These are phyloP conservation scores for Capsicum chinense DNA, from an alignment of 257 asterid genomes.

Conservation along the genomic window DNA sequence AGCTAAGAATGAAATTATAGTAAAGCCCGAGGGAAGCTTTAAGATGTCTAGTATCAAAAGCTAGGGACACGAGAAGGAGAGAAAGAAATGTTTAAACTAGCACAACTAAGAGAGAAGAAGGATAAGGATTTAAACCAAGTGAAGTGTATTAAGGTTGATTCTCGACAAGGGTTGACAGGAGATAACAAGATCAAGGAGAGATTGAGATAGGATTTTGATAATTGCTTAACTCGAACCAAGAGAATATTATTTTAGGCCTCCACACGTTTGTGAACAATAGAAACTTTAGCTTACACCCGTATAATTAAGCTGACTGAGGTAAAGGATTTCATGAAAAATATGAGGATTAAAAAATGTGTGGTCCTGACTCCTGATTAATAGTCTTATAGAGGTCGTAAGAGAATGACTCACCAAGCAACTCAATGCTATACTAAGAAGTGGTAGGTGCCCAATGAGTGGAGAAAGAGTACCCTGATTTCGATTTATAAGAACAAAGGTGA, in stretches of 20 bases:
- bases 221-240: not conserved
- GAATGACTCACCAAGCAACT: not conserved
- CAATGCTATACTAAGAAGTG: not conserved
- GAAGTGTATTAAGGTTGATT: not conserved
- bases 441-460: not conserved
- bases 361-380: not conserved
- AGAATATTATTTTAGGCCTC: not conserved
- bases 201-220: not conserved
- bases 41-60: not conserved
- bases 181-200: not conserved
- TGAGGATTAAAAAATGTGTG: not conserved
- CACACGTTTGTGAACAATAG: not conserved
- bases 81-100: not conserved
- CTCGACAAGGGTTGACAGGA: not conserved
- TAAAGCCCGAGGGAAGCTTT: not conserved
- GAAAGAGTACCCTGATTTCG: not conserved
- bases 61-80: not conserved
- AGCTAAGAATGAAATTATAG: not conserved
- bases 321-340: not conserved
- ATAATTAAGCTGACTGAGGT: not conserved
- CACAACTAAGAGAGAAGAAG: not conserved
- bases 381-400: not conserved
- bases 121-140: not conserved
- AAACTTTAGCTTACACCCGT: not conserved
- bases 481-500: not conserved